Evolutionary conservation across 1,284 basidiomycete genomes (phyloP), one percentile per base, ranked within the genome.

Genomic region (Microbotryomycetes sp.): DNA sequence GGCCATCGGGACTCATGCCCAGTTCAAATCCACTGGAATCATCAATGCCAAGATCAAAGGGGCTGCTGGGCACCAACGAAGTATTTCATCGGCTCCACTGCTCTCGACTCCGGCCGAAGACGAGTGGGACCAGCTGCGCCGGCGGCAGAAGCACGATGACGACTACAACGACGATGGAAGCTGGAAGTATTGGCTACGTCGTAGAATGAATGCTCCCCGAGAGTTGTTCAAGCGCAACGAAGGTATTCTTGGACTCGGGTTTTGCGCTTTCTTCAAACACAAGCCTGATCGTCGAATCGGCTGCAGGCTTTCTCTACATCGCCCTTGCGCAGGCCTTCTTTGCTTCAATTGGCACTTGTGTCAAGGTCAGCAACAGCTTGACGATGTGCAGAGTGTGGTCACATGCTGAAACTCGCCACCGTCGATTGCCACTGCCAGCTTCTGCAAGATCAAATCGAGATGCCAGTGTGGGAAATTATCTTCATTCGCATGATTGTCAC

Each of bases 381-480:
- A 42, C 36, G 36, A 19, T 19, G 36, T n/a, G 5, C 7, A 23
- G 50, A 52, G 50, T 28, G 25, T 52, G 6, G 9, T 4, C 49
- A 25, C 12, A 29, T 45, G 4, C 54, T 25, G 30, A 4, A 16
- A 28, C 15, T 29, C 49, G 25, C 49, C 22, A 29, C 19, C 26
- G 26, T 26, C 19, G 45, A 19, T 25, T 26, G 29, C 49, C 36
- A 46, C 46, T 14, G n/a, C 28, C 26, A 48, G 46, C 49, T 66
- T 12, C 53, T 69, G 5, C 59, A 65, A 6, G 56, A 47, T 1
- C 56, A 60, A 6, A 56, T 64, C 9, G 30, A 50, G 2, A 59
- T 72, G 3, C 71, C 71, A 0, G 64, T 68, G 0, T 72, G 69
- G 67, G 63, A 72, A 36, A 51, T 72, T 15, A 71, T 72, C 29